Conservation (phyloP, 805 yeast genomes). For the Ogataea pignaliae region DNA sequence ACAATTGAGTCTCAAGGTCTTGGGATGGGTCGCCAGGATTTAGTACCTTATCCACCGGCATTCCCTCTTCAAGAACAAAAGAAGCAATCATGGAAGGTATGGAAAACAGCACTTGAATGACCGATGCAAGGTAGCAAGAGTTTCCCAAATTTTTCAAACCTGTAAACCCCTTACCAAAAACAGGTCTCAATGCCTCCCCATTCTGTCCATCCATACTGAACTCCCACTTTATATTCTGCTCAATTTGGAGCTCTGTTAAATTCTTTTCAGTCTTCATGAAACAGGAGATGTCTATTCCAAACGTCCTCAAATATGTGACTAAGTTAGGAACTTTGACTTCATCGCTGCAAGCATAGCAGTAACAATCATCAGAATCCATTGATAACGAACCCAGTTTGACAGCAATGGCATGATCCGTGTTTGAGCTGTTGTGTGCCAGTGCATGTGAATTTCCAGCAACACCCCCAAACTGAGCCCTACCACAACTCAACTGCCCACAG, state of each 20-base stretch:
- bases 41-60: constrained; percentile 29
- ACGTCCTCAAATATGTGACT: constrained; percentile 43
- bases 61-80: constrained; percentile 30
- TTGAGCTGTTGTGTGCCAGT: constrained; percentile 54
- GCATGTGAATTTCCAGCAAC: constrained; percentile 95
- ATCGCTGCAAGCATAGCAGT: constrained; percentile 85
- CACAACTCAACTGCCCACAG: constrained; percentile 94
- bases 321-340: constrained; percentile 74
- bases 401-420: constrained; percentile 69
- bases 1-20: constrained; percentile 69
- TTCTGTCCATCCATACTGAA: constrained; percentile 71
- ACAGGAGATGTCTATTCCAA: constrained; percentile 60
- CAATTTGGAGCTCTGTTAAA: constrained; percentile 83
- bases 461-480: constrained; percentile 91
- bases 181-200: constrained; percentile 60
- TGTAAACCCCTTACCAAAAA: constrained; percentile 73
- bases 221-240: constrained; percentile 92
- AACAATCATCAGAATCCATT: constrained; percentile 74
- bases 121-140: constrained; percentile 85
- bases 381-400: constrained; percentile 88
- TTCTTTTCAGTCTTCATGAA: constrained; percentile 78
- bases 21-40: constrained; percentile 49
- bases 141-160: constrained; percentile 91
- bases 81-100: constrained; percentile 37
- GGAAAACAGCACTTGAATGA: constrained; percentile 64